Percentiles rank a stretch among this genome's conserved stretches.
phyloP scores from a whole-genome alignment of 306 rosid species.

The Cajanus cajan region DNA sequence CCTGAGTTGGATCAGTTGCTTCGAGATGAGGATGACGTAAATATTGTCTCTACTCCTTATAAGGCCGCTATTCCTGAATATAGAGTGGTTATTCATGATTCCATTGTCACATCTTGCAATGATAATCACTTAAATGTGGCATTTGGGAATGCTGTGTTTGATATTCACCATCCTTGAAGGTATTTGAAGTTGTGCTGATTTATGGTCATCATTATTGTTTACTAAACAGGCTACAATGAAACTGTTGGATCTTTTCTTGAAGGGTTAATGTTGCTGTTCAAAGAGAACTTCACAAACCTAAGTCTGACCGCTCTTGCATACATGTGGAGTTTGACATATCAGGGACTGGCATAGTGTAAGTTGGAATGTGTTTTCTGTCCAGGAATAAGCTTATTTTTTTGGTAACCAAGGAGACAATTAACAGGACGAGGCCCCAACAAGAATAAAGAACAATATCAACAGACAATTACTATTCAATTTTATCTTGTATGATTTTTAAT shows the following conservation, averaged over 20 bases:
- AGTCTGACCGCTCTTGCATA: slow-evolving; percentile 72
- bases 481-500: neutral
- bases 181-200: slow-evolving; percentile 28
- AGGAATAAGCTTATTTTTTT: neutral
- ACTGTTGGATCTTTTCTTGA: slow-evolving; percentile 15
- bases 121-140: slow-evolving; percentile 37
- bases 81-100: slow-evolving; percentile 58
- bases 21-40: slow-evolving; percentile 55
- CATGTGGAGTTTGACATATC: slow-evolving; percentile 71
- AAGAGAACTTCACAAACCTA: slow-evolving; percentile 65
- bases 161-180: slow-evolving; percentile 84
- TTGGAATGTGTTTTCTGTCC: slow-evolving; percentile 11
- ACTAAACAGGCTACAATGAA: neutral
- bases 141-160: slow-evolving; percentile 56
- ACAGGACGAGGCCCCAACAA: neutral
- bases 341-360: slow-evolving; percentile 60
- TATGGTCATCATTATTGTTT: neutral
- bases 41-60: slow-evolving; percentile 60
- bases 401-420: neutral
- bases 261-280: slow-evolving; percentile 61
- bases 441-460: neutral
- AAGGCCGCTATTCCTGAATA: slow-evolving; percentile 63
- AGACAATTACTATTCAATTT: neutral
- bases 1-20: slow-evolving; percentile 68
- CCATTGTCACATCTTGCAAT: slow-evolving; percentile 31